Conservation (phyloP, 2,329 filamentous ascomycete species). For the Aspergillus brasiliensis region DNA sequence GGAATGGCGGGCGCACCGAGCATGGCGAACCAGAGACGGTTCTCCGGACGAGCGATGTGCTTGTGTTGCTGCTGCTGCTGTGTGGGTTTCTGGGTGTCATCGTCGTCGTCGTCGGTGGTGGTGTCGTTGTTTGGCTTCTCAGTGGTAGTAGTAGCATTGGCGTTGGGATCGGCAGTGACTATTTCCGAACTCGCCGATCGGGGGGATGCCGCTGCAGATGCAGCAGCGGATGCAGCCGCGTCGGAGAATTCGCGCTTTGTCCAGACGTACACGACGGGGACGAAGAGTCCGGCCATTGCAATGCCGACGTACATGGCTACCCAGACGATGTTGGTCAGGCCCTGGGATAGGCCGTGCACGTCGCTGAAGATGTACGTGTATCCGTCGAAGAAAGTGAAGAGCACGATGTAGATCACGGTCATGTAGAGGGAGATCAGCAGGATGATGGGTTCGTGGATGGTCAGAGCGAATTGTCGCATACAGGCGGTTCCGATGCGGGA, state of each 20-base stretch:
- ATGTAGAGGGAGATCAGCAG: conserved; percentile 37
- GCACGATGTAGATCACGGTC: conserved; percentile 38
- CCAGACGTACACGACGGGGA: conserved; percentile 51
- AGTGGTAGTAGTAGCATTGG: not conserved
- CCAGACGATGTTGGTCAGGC: conserved; percentile 55
- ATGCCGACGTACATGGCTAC: conserved; percentile 52
- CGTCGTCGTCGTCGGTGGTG: not conserved
- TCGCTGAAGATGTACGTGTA: conserved; percentile 56
- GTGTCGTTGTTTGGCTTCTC: not conserved
- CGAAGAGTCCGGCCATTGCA: conserved; percentile 38
- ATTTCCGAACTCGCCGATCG: not conserved
- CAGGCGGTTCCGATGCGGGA: conserved; percentile 47
- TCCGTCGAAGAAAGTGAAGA: conserved; percentile 48
- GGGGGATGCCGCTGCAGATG: not conserved
- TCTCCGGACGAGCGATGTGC: conserved; percentile 48
- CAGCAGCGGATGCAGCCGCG: conserved; percentile 28
- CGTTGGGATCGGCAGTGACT: not conserved
- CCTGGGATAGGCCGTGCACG: conserved; percentile 51
- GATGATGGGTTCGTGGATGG: conserved; percentile 48
- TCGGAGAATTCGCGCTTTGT: conserved; percentile 48
- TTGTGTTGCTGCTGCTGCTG: not conserved
- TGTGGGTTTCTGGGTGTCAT: not conserved
- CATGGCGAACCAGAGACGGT: conserved; percentile 59
- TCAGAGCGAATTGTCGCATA: conserved; percentile 54
- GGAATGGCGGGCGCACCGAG: conserved; percentile 55